Evolutionary conservation across 2,329 filamentous ascomycete species (phyloP).

Genomic region (Chrysoporthe puriensis): DNA sequence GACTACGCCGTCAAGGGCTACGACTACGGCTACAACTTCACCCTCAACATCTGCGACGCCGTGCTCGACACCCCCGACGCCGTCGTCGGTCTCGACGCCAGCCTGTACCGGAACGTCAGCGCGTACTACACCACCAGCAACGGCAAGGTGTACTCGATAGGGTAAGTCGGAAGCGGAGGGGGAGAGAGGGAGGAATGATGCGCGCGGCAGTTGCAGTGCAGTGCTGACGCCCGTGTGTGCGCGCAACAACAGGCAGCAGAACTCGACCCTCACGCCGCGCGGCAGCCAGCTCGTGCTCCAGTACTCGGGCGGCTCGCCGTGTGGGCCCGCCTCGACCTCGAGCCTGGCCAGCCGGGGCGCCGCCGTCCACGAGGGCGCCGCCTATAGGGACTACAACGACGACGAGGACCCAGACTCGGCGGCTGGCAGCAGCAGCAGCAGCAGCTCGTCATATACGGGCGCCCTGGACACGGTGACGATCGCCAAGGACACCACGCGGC

Average conservation of each 20-base stretch:
- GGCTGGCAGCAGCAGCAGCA: conserved; percentile 8
- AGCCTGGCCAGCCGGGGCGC: conserved; percentile 36
- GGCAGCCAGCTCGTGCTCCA: conserved; percentile 78
- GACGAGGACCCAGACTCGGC: conserved; percentile 32
- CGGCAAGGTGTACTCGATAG: conserved; percentile 73
- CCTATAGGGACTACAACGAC: conserved; percentile 36
- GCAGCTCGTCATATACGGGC: conserved; percentile 18
- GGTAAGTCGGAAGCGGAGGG: conserved; percentile 52
- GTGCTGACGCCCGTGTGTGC: conserved; percentile 21
- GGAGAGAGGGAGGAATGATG: too few species aligned
- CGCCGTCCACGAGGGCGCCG: conserved; percentile 34
- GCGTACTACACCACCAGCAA: conserved; percentile 69
- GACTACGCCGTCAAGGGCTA: conserved; percentile 71
- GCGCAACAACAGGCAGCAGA: conserved; percentile 52
- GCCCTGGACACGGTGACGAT: conserved; percentile 31
- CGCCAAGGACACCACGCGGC: conserved; percentile 45
- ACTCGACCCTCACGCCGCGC: conserved; percentile 57
- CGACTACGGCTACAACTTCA: conserved; percentile 82
- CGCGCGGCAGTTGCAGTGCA: too few species aligned
- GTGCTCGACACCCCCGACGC: conserved; percentile 69
- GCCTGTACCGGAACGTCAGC: conserved; percentile 72
- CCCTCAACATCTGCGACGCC: conserved; percentile 77
- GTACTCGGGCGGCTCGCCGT: conserved; percentile 78
- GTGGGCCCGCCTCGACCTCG: conserved; percentile 52
- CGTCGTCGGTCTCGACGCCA: conserved; percentile 66